Conservation (phyloP, 2,329 filamentous ascomycete species). For the Fusarium oligoseptatum region DNA sequence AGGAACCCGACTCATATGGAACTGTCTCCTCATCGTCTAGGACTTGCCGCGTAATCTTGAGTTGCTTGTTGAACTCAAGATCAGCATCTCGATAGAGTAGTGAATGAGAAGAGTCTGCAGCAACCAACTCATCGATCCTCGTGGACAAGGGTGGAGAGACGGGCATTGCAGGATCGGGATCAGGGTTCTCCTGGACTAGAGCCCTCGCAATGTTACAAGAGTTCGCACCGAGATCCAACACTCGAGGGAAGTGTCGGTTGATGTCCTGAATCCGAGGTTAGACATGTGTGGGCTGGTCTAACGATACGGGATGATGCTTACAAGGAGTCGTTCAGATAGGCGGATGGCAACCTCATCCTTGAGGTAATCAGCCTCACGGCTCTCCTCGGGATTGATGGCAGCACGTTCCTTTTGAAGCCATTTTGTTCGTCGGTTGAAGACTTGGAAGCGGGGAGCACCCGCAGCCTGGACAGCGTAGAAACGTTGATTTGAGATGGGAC, state of each 20-base stretch:
- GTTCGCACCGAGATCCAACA: conserved; percentile 94
- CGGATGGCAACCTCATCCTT: conserved; percentile 91
- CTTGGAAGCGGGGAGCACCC: conserved; percentile 83
- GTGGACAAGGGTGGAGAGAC: conserved; percentile 75
- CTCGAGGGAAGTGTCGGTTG: conserved; percentile 85
- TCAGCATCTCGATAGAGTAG: conserved; percentile 85
- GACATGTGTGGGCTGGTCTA: conserved; percentile 4
- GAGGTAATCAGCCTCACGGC: conserved; percentile 89
- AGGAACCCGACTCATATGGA: conserved; percentile 80
- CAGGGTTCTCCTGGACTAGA: conserved; percentile 77
- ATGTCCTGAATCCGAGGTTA: conserved; percentile 76
- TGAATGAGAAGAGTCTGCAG: conserved; percentile 82
- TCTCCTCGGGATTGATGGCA: conserved; percentile 75
- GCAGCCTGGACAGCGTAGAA: conserved; percentile 83
- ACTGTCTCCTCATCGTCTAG: conserved; percentile 81
- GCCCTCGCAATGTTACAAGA: conserved; percentile 93
- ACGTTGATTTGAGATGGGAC: conserved; percentile 54
- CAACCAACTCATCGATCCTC: conserved; percentile 80
- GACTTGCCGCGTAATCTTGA: conserved; percentile 80
- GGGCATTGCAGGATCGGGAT: conserved; percentile 68
- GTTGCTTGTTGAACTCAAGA: conserved; percentile 78
- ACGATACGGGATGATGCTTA: conserved; percentile 53
- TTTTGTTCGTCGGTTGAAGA: conserved; percentile 92
- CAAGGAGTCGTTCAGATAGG: conserved; percentile 86
- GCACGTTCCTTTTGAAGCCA: conserved; percentile 92